Percentiles rank a stretch among this genome's conserved stretches.
Evolutionary conservation across 139 green algal genomes (phyloP).

Genomic region (Micractinium sp.): DNA sequence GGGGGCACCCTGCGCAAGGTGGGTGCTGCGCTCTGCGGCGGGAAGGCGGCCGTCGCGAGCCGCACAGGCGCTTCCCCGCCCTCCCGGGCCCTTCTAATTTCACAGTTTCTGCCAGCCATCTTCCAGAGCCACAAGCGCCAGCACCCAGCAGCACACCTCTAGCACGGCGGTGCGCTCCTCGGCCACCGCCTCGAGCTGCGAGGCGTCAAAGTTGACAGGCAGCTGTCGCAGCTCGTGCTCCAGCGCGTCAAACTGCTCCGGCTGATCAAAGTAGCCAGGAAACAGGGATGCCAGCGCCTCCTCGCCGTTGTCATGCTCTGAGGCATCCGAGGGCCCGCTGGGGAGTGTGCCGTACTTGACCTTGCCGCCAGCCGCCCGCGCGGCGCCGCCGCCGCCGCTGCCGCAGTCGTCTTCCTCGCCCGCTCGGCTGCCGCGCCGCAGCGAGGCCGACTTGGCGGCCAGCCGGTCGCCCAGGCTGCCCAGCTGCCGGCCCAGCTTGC

Average conservation of each 20-base stretch:
- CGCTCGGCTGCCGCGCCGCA: not conserved
- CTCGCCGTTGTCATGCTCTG: conserved; percentile 16
- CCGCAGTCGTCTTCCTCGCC: not conserved
- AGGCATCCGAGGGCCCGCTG: not conserved
- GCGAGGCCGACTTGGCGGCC: not conserved
- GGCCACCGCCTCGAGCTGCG: conserved; percentile 51
- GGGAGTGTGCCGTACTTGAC: not conserved
- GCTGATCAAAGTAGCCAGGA: conserved; percentile 24
- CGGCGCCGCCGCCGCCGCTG: not conserved
- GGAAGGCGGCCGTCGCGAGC: not conserved
- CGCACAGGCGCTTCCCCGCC: not conserved
- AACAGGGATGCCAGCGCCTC: conserved; percentile 10
- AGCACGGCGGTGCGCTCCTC: conserved; percentile 50
- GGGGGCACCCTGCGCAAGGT: not conserved
- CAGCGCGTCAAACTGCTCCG: conserved; percentile 44
- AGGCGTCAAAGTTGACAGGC: conserved; percentile 40
- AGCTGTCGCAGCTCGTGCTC: conserved; percentile 49
- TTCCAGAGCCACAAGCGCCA: not conserved
- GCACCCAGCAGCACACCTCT: conserved; percentile 41
- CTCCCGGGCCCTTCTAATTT: not conserved
- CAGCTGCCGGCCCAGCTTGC: conserved; percentile 7
- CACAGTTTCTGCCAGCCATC: not conserved
- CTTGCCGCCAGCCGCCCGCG: not conserved
- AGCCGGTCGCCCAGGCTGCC: not conserved
- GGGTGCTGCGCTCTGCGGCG: not conserved